phyloP scores from a whole-genome alignment of 306 rosid genomes.

The Malus orientalis region DNA sequence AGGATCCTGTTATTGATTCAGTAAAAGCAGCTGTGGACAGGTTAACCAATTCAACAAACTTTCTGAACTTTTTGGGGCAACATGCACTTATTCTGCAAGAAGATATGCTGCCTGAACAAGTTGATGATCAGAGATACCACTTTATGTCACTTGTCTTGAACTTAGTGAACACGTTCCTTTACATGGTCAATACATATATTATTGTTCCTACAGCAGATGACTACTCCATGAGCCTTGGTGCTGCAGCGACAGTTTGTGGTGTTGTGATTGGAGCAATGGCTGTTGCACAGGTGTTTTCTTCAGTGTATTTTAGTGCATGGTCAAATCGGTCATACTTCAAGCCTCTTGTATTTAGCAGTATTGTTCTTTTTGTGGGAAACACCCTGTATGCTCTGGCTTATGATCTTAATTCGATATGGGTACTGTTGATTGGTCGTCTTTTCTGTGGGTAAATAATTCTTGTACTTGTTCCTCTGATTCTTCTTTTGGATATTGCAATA shows the following conservation, averaged over 20 bases:
- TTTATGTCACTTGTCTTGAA: slow-evolving; percentile 83
- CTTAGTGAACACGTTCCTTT: slow-evolving; percentile 86
- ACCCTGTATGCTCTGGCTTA: slow-evolving; percentile 83
- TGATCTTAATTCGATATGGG: slow-evolving; percentile 72
- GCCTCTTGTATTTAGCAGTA: slow-evolving; percentile 94
- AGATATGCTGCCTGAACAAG: slow-evolving; percentile 58
- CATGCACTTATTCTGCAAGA: slow-evolving; percentile 97
- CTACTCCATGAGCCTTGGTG: slow-evolving; percentile 93
- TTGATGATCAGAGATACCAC: slow-evolving; percentile 64
- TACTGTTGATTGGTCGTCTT: slow-evolving; percentile 91
- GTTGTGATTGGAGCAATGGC: slow-evolving; percentile 98
- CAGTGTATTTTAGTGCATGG: slow-evolving; percentile 99
- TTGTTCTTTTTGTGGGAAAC: slow-evolving; percentile 74
- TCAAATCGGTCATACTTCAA: slow-evolving; percentile 87
- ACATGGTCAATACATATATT: slow-evolving; percentile 97
- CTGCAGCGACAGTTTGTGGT: slow-evolving; percentile 98
- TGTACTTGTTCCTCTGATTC: slow-evolving; percentile 3
- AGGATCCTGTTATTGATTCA: slow-evolving; percentile 86
- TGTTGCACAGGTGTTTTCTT: slow-evolving; percentile 93
- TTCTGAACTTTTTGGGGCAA: slow-evolving; percentile 85
- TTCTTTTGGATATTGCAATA: slow-evolving; percentile 1
- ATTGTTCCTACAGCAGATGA: slow-evolving; percentile 99
- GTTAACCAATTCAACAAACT: slow-evolving; percentile 82
- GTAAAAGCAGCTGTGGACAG: slow-evolving; percentile 89
- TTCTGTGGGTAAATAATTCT: slow-evolving; percentile 78